These are phyloP conservation scores for Helicostylum pulchrum DNA, from an alignment of 192 early-diverging fungal species.

Conservation along the genomic window DNA sequence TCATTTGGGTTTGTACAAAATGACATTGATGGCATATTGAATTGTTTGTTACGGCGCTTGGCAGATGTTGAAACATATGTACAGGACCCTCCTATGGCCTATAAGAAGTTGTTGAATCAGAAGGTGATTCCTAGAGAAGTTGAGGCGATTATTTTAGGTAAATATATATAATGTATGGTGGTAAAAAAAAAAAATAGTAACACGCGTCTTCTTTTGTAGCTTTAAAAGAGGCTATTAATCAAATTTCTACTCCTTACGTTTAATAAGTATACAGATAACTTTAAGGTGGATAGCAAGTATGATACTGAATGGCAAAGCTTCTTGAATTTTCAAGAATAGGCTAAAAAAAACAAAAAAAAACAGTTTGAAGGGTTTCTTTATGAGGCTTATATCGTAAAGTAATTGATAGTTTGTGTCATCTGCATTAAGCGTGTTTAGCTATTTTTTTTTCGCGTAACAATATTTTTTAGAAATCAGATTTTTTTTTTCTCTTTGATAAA, in stretches of 20 bases:
- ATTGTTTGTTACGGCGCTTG: constrained; percentile 24
- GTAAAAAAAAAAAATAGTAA: neutral
- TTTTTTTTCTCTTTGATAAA: no score
- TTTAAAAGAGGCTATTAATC: constrained; percentile 15
- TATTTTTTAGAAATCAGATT: no score
- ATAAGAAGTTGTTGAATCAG: neutral
- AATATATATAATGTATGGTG: neutral
- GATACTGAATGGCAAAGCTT: constrained; percentile 2
- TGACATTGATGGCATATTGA: constrained; percentile 29
- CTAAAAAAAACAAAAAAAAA: no score
- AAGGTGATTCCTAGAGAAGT: constrained; percentile 1
- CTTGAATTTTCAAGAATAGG: neutral
- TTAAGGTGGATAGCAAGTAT: constrained; percentile 3
- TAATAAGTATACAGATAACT: constrained; percentile 1
- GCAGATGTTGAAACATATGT: constrained; percentile 18
- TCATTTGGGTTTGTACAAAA: constrained; percentile 30
- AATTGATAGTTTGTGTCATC: no score
- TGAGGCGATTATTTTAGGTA: constrained; percentile 17
- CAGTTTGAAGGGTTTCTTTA: no score
- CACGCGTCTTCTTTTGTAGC: neutral
- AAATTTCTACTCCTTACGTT: constrained; percentile 5
- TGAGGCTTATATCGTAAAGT: no score
- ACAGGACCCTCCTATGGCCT: constrained; percentile 8
- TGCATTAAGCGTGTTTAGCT: no score
- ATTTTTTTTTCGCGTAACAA: no score